Base-by-base conservation (phyloP, 257 asterid genomes). In the Lantana camara region DNA sequence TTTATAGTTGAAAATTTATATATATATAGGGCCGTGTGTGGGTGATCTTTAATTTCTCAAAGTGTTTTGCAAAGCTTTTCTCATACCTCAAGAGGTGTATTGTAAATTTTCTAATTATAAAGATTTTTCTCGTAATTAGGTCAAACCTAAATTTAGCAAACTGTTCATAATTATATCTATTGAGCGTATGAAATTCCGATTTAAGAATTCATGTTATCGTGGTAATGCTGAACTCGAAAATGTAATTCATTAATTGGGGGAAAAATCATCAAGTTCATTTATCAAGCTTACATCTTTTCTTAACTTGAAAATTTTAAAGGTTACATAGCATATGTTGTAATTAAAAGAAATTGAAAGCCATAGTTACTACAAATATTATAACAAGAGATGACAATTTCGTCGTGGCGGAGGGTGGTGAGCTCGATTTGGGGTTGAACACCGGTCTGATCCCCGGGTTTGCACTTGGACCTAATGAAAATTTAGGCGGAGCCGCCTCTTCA, bases 381-480 rank as follows among this genome's bases (percentile, higher is more conserved):
- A 70, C 11, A 74, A 79, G 19, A 67, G 70, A 48, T 16, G 73
- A 46, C 46, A 46, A 44, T 2, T n/a, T 77, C 55, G 19, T 63
- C 11, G n/a, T n/a, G 24, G 64, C 4, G 13, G 82, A 69, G 7
- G 68, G 41, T 57, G 9, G 65, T 16, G 89, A 66, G 35, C 79
- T 77, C 29, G 87, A 80, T 12, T 40, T 74, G 50, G 84, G 72
- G 45, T 57, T 73, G 67, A 78, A 45, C 63, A 84, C 81, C 9
- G 96, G 95, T 64, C 82, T 73, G 49, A 79, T 72, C 53, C 84
- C 80, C 6, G 85, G 79, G 75, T 76, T 79, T 42, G 77, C 79
- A 57, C 59, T 68, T 12, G 91, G 91, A 24, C 77, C 76, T 61
- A 70, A 68, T 11, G 78, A 35, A 30, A 60, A 60, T 55, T 42